These are phyloP conservation scores for Diaporthe citrichinensis DNA, from an alignment of 2,329 filamentous ascomycete species.

Conservation along the genomic window DNA sequence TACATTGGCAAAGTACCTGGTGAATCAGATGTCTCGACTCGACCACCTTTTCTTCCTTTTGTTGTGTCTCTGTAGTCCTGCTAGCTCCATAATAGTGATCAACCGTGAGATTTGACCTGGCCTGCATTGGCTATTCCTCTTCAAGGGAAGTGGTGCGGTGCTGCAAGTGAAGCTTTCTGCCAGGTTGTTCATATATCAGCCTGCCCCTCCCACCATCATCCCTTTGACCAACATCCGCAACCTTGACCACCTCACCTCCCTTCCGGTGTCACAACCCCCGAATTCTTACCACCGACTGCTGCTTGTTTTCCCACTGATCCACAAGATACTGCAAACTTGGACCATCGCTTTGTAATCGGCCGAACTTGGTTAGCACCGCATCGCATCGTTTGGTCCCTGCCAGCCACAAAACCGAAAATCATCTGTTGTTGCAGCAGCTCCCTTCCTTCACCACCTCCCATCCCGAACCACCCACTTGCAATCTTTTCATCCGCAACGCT, in stretches of 20 bases:
- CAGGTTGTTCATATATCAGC: conserved; percentile 35
- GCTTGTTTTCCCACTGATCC: neutral
- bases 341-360: conserved; percentile 41
- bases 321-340: conserved; percentile 1
- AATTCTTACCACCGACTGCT: conserved; percentile 4
- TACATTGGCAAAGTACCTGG: conserved; percentile 25
- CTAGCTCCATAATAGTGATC: conserved; percentile 16
- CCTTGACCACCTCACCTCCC: conserved; percentile 27
- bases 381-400: conserved; percentile 29
- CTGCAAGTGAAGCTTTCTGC: conserved; percentile 23
- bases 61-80: conserved; percentile 28
- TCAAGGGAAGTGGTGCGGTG: neutral
- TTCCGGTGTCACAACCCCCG: neutral
- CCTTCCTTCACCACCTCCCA: conserved; percentile 12
- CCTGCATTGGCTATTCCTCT: conserved; percentile 7
- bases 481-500: neutral
- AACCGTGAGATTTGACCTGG: conserved; percentile 18
- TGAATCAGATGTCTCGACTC: conserved; percentile 32
- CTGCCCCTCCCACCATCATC: conserved; percentile 10
- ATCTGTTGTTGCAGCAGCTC: conserved; percentile 6
- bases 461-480: conserved; percentile 16
- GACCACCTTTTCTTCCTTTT: conserved; percentile 23
- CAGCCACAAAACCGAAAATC: conserved; percentile 12
- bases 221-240: conserved; percentile 19
- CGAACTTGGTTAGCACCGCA: conserved; percentile 19